Evolutionary conservation across 306 rosid species (phyloP), one percentile per base, ranked within the genome.

Genomic region (Acacia crassicarpa): DNA sequence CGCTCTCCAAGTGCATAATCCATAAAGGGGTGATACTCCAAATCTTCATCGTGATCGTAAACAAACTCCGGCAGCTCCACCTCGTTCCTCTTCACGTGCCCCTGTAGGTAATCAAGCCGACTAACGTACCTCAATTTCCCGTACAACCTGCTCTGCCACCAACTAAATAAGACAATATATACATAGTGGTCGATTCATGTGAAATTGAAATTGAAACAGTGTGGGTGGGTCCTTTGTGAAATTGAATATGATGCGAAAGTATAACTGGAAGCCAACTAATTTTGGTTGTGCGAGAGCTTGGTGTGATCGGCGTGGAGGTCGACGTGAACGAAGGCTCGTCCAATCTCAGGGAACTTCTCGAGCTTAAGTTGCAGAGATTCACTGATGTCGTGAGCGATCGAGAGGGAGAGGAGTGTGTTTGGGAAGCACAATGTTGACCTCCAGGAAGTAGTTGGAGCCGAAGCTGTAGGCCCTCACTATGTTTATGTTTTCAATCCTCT

Each of bases 1-100:
- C 98, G 67, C 99, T 95, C 88, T 95, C 99, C 72, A 93, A 81
- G 0, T 97, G n/a, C 99, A 33, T 93, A 93, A 67, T 95, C 98
- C 97, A 93, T 90, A 95, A 90, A 89, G 69, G 94, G 97, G 76
- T 97, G 94, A 88, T 89, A 86, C 76, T 95, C 98, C 85, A 95
- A 82, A 73, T 93, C 99, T 83, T 95, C 98, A 76, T 95, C 99
- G 19, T 93, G 98, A 85, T 95, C 98, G 13, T 78, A 59, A 27
- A 95, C 97, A 13, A 90, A 95, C 66, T 91, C 99, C 0, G 98
- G 98, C 7, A 95, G 69, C 76, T 87, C 95, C 7, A 95, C 87
- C 79, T 95, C 93, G 77, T 78, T 91, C 94, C 95, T 91, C 84
- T 84, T 80, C 70, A 93, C 89, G 1, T 86, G 86, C 15, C 93